Percentiles rank a stretch among this genome's conserved stretches.
Conservation (phyloP, 1,284 basidiomycete genomes). For the Lentinus polychrous region DNA sequence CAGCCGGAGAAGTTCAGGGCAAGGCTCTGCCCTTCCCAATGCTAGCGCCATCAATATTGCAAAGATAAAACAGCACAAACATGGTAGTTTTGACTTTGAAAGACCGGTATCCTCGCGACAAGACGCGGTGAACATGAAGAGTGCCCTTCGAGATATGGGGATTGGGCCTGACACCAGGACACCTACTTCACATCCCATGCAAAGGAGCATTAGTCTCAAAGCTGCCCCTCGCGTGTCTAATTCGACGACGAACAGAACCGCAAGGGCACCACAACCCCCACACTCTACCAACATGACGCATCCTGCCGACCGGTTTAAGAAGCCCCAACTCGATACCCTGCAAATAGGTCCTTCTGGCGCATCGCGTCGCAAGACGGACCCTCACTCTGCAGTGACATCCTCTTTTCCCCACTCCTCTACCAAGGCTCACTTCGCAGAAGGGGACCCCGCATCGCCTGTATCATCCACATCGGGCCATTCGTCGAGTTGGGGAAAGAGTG, state of each 20-base stretch:
- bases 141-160: conserved; percentile 18
- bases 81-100: conserved; percentile 73
- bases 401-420: too few species aligned
- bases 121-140: conserved; percentile 15
- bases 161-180: conserved; percentile 5
- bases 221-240: neutral
- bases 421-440: conserved; percentile 12
- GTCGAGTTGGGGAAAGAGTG: conserved; percentile 23
- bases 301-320: neutral
- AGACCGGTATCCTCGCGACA: conserved; percentile 25
- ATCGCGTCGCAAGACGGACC: too few species aligned
- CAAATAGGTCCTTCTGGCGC: neutral
- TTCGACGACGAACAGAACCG: neutral
- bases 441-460: conserved; percentile 18
- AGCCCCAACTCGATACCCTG: neutral
- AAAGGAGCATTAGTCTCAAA: conserved; percentile 10
- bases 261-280: too few species aligned
- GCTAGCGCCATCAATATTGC: neutral
- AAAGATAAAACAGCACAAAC: conserved; percentile 34
- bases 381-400: too few species aligned
- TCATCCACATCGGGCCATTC: conserved; percentile 24
- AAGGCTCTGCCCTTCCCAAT: conserved; percentile 16
- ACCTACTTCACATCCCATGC: conserved; percentile 2
- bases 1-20: conserved; percentile 19
- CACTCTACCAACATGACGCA: neutral